A percentile compares a stretch with the other conserved stretches of the same genome.
Evolutionary conservation across 805 yeast genomes (phyloP).

Genomic region (Kazachstania viticola): DNA sequence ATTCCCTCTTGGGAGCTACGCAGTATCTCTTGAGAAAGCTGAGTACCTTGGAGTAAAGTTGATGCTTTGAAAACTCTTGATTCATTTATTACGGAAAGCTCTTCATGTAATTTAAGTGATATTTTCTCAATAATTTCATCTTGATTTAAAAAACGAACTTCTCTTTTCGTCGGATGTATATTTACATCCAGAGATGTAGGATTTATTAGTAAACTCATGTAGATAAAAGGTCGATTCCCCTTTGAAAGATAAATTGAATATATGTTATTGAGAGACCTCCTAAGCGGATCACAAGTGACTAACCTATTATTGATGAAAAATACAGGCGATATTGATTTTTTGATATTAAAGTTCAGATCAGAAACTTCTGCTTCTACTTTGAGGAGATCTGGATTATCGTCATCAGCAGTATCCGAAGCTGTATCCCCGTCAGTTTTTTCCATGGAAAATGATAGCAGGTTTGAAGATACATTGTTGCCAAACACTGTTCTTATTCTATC

Average conservation of each 20-base stretch:
- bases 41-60: conserved; percentile 32
- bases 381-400: conserved; percentile 43
- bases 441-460: conserved; percentile 40
- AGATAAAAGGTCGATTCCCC: conserved; percentile 67
- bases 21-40: conserved; percentile 1
- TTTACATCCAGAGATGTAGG: conserved; percentile 80
- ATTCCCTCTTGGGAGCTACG: too few relatives aligned
- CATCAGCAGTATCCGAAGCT: too few relatives aligned
- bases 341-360: conserved; percentile 55
- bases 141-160: conserved; percentile 75
- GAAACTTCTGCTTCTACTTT: conserved; percentile 51
- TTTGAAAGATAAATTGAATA: conserved; percentile 65
- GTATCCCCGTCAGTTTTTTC: conserved; percentile 18
- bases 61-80: conserved; percentile 63
- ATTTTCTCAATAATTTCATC: conserved; percentile 69
- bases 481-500: conserved; percentile 68
- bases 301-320: conserved; percentile 80
- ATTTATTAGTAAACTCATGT: conserved; percentile 52
- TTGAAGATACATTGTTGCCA: conserved; percentile 59
- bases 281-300: conserved; percentile 72
- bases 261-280: conserved; percentile 51
- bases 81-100: conserved; percentile 47
- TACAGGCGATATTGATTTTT: conserved; percentile 58
- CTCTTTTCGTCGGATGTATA: conserved; percentile 91
- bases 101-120: conserved; percentile 36